Base-by-base conservation (phyloP, 345 rosid genomes). In the Moricandia moricandioides region DNA sequence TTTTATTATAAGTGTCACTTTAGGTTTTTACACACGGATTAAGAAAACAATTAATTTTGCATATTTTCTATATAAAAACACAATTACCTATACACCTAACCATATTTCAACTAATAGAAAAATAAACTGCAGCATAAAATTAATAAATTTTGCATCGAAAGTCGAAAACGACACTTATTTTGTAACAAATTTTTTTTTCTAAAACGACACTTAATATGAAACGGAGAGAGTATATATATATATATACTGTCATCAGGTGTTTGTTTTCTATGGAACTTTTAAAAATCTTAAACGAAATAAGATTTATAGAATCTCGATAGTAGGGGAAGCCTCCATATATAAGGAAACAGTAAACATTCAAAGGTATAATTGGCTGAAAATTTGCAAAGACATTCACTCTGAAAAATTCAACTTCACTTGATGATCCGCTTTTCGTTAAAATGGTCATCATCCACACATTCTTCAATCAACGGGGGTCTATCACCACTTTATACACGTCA, bases 361-460 rank as follows among this genome's bases (percentile, higher is more conserved):
- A 60, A 67, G 61, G 68, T 40, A 78, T 43, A 65, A 66, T 27
- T 66, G 77, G 77, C 34, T 18, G 57, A 59, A 39, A 55, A 34
- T 63, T 60, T 39, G 52, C 52, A 60, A 66, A 49, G 55, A 72
- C 70, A 72, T 78, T 72, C 78, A 73, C 66, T 73, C 81, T 72
- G 74, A 73, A 70, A 78, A 52, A 54, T 62, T 62, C 74, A 78
- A 73, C 81, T 52, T 67, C 74, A 61, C 61, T 39, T 60, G 74
- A 54, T 60, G 74, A 54, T 60, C 81, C 72, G 81, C 81, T 78
- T 78, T 78, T 78, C 70, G 78, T 68, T 67, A 78, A 64, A 78
- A 16, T 72, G 73, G 74, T 61, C 78, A 72, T 62, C 74, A 62
- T 9, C 73, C 78, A 73, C 78, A 72, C 74, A 78, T 56, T 67